These are phyloP conservation scores for Saccharum officinarum DNA, from an alignment of 176 grass and related monocot genomes.

Conservation along the genomic window DNA sequence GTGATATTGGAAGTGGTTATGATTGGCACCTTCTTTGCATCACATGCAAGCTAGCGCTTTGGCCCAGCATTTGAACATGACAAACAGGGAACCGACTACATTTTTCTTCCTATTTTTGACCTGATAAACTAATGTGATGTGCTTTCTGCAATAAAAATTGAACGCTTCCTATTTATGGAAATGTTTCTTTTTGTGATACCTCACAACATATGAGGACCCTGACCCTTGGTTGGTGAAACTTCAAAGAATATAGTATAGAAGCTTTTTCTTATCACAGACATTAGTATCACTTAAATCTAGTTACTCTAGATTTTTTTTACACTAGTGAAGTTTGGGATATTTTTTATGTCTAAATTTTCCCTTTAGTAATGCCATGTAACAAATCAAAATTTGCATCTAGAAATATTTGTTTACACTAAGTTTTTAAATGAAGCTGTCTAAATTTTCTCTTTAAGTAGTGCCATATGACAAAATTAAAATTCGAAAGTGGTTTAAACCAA, in stretches of 20 bases:
- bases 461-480: neutral
- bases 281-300: neutral
- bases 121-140: neutral
- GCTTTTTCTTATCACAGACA: neutral
- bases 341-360: neutral
- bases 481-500: neutral
- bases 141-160: neutral
- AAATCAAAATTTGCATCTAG: neutral
- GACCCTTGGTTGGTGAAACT: neutral
- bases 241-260: neutral
- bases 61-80: neutral
- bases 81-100: neutral
- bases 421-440: neutral
- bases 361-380: neutral
- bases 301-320: neutral
- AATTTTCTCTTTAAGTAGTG: neutral
- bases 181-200: neutral
- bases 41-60: neutral
- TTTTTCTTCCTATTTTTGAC: conserved; percentile 9
- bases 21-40: conserved; percentile 22
- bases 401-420: neutral
- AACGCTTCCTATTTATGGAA: neutral
- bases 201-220: neutral
- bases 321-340: neutral
- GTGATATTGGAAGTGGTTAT: conserved; percentile 22